These are phyloP conservation scores for Russula ochroleuca DNA, from an alignment of 768 basidiomycete genomes.

Conservation along the genomic window DNA sequence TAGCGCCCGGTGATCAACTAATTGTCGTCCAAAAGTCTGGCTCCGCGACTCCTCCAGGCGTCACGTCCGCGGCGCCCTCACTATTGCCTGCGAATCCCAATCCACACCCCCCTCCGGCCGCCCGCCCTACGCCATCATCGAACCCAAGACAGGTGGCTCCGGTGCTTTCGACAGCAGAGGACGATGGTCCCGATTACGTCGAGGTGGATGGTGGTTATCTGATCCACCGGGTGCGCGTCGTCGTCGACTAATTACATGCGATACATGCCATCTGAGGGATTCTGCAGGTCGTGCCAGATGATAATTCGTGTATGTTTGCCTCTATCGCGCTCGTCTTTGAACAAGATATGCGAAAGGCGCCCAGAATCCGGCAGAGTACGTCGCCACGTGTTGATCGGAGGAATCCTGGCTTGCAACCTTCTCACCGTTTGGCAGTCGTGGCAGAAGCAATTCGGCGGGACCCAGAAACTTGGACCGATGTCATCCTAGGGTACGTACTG, in stretches of 20 bases:
- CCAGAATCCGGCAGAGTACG: slow-evolving; percentile 69
- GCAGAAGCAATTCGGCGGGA: slow-evolving; percentile 75
- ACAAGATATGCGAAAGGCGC: slow-evolving; percentile 70
- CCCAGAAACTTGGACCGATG: slow-evolving; percentile 72
- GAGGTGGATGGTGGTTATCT: slow-evolving; percentile 59
- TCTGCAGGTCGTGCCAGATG: slow-evolving; percentile 85
- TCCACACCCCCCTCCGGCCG: slow-evolving; percentile 29
- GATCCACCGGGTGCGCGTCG: slow-evolving; percentile 59
- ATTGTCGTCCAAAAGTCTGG: slow-evolving; percentile 56
- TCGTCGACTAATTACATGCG: slow-evolving; percentile 9
- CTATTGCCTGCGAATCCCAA: slow-evolving; percentile 22
- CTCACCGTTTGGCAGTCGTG: slow-evolving; percentile 52
- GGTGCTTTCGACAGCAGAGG: slow-evolving; percentile 26
- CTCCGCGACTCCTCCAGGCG: slow-evolving; percentile 25
- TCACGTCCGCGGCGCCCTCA: slow-evolving; percentile 10
- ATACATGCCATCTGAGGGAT: slow-evolving; percentile 6
- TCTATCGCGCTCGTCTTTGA: slow-evolving; percentile 82
- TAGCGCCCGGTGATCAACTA: slow-evolving; percentile 78
- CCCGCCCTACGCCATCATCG: slow-evolving; percentile 26
- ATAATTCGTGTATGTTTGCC: slow-evolving; percentile 93
- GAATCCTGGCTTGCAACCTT: background rate
- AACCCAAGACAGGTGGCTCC: slow-evolving; percentile 27
- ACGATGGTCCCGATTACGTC: slow-evolving; percentile 52
- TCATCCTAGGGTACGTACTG: slow-evolving; percentile 70
- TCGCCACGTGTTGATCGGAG: slow-evolving; percentile 1